A percentile compares a stretch with the other conserved stretches of the same genome.
Conservation (phyloP, 73 alveolate species). For the Paramecium octaurelia region DNA sequence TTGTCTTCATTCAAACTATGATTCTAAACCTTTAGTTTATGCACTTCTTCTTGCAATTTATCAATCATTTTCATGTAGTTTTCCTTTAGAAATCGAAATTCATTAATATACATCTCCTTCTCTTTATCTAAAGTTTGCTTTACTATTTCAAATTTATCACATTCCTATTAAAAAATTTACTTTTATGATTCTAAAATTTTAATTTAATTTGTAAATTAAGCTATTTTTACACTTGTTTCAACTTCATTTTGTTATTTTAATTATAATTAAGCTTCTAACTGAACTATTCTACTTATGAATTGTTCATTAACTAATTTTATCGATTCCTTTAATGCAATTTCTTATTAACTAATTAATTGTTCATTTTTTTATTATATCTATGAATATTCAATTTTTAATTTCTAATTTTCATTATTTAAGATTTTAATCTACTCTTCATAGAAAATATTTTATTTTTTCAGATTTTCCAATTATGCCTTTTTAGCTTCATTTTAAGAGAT, state of each 20-base stretch:
- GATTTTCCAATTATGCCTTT: neutral
- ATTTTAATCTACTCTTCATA: neutral
- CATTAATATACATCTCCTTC: neutral
- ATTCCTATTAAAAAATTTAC: neutral
- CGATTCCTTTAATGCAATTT: neutral
- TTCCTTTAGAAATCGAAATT: conserved; percentile 30
- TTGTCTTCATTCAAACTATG: neutral
- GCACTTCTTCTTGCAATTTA: conserved; percentile 13
- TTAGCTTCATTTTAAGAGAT: neutral
- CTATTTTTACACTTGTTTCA: neutral
- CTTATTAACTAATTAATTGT: neutral
- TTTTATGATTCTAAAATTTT: neutral
- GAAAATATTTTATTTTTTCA: neutral
- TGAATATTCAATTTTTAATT: neutral
- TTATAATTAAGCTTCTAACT: conserved; percentile 11
- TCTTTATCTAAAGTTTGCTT: conserved; percentile 1
- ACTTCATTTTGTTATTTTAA: neutral
- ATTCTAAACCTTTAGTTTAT: neutral
- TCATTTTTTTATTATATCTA: neutral
- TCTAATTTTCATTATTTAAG: neutral
- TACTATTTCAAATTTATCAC: conserved; percentile 28
- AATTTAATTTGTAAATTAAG: neutral
- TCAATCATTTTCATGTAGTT: conserved; percentile 7
- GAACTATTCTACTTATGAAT: neutral
- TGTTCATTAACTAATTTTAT: neutral